Evolutionary conservation across 2,329 filamentous ascomycete species (phyloP).

Genomic region (Nemania sp.): DNA sequence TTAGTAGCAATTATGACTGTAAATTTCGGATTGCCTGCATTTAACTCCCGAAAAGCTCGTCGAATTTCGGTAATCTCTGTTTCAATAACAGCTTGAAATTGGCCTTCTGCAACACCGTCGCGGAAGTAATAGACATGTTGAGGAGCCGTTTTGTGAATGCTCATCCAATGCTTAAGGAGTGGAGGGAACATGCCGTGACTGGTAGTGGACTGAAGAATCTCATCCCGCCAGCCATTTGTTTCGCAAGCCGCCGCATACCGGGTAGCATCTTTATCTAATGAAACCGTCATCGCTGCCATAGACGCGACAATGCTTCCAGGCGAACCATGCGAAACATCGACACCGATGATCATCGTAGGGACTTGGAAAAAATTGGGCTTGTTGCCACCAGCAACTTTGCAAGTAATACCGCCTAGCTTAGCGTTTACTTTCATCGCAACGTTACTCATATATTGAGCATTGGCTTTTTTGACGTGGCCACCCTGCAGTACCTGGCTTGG

Average conservation of each 20-base stretch:
- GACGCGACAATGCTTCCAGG: slow-evolving; percentile 71
- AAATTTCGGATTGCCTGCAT: slow-evolving; percentile 61
- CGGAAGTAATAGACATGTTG: slow-evolving; percentile 88
- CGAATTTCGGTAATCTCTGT: slow-evolving; percentile 78
- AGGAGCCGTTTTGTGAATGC: slow-evolving; percentile 61
- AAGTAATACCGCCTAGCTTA: slow-evolving; percentile 86
- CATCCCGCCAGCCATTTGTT: slow-evolving; percentile 80
- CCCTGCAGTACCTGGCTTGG: slow-evolving; percentile 81
- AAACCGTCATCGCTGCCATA: slow-evolving; percentile 86
- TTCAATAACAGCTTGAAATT: slow-evolving; percentile 79
- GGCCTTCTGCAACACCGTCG: slow-evolving; percentile 87
- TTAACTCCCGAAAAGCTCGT: slow-evolving; percentile 53
- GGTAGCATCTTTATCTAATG: slow-evolving; percentile 71
- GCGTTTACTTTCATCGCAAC: slow-evolving; percentile 97
- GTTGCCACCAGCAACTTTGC: slow-evolving; percentile 46
- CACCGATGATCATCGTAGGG: slow-evolving; percentile 83
- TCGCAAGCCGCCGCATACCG: slow-evolving; percentile 79
- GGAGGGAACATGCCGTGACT: slow-evolving; percentile 67
- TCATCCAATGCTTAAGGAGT: slow-evolving; percentile 68
- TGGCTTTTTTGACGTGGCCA: slow-evolving; percentile 68
- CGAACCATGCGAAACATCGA: slow-evolving; percentile 85
- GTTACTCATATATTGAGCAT: slow-evolving; percentile 88
- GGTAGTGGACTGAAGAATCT: slow-evolving; percentile 74
- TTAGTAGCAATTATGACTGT: slow-evolving; percentile 90
- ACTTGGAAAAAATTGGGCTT: slow-evolving; percentile 48